Conservation (phyloP, 257 asterid genomes). For the Solanum paucissectum region DNA sequence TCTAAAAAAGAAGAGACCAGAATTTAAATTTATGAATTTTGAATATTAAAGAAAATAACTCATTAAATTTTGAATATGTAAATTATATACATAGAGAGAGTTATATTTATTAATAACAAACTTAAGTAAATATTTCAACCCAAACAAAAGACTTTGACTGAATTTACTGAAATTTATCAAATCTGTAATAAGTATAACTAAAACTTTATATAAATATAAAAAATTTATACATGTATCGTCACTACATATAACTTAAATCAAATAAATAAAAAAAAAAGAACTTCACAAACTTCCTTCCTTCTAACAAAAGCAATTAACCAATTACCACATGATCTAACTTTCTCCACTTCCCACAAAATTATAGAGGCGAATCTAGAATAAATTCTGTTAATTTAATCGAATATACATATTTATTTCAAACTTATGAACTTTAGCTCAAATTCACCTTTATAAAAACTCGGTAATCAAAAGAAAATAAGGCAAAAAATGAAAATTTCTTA, state of each 20-base stretch:
- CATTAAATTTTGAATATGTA: not conserved
- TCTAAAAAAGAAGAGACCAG: not conserved
- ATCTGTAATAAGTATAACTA: not conserved
- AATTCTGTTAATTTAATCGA: not conserved
- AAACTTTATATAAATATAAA: not conserved
- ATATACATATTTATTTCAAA: not conserved
- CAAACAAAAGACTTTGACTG: not conserved
- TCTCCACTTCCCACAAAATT: not conserved
- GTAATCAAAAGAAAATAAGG: not conserved
- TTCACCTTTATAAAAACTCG: not conserved
- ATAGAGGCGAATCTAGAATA: not conserved
- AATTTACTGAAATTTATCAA: not conserved
- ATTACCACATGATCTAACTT: slow-evolving; percentile 1
- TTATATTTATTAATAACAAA: not conserved
- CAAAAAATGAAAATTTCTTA: not conserved
- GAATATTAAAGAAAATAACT: not conserved
- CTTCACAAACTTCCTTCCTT: not conserved
- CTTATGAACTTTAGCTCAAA: not conserved
- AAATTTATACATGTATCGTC: not conserved
- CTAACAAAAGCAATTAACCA: not conserved
- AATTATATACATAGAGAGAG: not conserved
- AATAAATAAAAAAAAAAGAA: not conserved
- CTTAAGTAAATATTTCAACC: not conserved
- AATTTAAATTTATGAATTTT: not conserved
- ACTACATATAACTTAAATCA: not conserved